Percentiles rank a stretch among this genome's conserved stretches.
These are phyloP conservation scores for Beauveria scarabaeidicola DNA, from an alignment of 2,329 filamentous ascomycete species.

Conservation along the genomic window DNA sequence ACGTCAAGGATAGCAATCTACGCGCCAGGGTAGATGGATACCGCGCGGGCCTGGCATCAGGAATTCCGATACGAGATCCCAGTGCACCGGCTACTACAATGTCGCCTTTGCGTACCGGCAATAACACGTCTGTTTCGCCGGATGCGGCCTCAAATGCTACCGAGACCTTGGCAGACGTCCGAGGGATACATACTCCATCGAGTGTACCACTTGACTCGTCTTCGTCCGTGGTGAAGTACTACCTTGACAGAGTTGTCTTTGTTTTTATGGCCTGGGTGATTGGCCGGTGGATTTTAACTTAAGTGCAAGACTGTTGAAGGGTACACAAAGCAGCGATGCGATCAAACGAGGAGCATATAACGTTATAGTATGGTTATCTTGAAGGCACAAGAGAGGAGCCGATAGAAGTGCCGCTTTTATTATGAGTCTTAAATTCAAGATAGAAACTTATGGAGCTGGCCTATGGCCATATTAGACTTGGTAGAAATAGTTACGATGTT, in stretches of 20 bases:
- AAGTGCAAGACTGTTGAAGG: not conserved
- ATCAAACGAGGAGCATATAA: not conserved
- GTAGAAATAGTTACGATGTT: conserved; percentile 8
- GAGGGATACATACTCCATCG: not conserved
- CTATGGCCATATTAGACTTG: conserved; percentile 9
- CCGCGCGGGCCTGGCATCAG: not conserved
- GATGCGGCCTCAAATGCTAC: not conserved
- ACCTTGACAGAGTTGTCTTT: not conserved
- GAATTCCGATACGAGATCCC: not conserved
- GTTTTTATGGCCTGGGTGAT: not conserved
- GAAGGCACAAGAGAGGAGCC: not conserved
- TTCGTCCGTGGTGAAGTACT: not conserved
- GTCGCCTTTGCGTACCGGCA: not conserved
- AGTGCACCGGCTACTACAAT: not conserved
- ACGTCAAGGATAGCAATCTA: not conserved
- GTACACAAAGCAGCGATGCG: not conserved
- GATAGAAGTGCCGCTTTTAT: conserved; percentile 3
- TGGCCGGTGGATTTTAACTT: not conserved
- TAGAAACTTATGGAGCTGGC: conserved; percentile 9
- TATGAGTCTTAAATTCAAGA: conserved; percentile 10
- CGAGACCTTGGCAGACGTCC: not conserved
- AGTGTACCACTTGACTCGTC: not conserved
- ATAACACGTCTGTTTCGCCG: not conserved
- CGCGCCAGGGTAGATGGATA: conserved; percentile 6
- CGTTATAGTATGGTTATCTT: conserved; percentile 12